A percentile compares a stretch with the other conserved stretches of the same genome.
Evolutionary conservation across 768 basidiomycete species (phyloP).

Genomic region (Gymnopilus dilepis): DNA sequence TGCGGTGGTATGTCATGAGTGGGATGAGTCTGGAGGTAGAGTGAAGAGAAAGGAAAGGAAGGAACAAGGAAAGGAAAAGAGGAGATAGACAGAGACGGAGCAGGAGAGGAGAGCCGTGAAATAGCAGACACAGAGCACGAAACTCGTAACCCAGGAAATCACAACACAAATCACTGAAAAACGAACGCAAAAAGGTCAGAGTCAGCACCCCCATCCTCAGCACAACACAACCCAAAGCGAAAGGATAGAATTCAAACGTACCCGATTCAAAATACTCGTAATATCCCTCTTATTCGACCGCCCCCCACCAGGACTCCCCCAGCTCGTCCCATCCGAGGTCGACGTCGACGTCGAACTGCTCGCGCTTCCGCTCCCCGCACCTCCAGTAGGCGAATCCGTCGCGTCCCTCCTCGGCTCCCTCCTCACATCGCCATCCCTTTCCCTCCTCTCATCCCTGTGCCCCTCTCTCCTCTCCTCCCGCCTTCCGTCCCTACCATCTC

Average conservation of each 20-base stretch:
- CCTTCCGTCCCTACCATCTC: too few species aligned
- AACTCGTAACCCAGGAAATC: too few species aligned
- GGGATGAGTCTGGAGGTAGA: too few species aligned
- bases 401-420: conserved; percentile 12
- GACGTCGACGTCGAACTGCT: too few species aligned
- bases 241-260: not conserved
- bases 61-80: too few species aligned
- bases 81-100: too few species aligned
- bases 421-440: conserved; percentile 8
- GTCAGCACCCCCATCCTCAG: not conserved
- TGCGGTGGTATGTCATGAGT: too few species aligned
- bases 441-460: too few species aligned
- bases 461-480: too few species aligned
- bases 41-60: too few species aligned
- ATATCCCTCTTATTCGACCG: conserved; percentile 33
- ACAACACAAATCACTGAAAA: too few species aligned
- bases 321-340: not conserved
- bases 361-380: too few species aligned
- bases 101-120: not conserved
- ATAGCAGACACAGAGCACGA: not conserved
- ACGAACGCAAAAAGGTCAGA: not conserved
- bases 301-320: not conserved
- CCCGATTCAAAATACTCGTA: conserved; percentile 29
- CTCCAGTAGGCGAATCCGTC: conserved; percentile 12
- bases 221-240: not conserved